Percentiles rank a stretch among this genome's conserved stretches.
These are phyloP conservation scores for Phaeomoniella chlamydospora DNA, from an alignment of 2,329 filamentous ascomycete species.

Conservation along the genomic window DNA sequence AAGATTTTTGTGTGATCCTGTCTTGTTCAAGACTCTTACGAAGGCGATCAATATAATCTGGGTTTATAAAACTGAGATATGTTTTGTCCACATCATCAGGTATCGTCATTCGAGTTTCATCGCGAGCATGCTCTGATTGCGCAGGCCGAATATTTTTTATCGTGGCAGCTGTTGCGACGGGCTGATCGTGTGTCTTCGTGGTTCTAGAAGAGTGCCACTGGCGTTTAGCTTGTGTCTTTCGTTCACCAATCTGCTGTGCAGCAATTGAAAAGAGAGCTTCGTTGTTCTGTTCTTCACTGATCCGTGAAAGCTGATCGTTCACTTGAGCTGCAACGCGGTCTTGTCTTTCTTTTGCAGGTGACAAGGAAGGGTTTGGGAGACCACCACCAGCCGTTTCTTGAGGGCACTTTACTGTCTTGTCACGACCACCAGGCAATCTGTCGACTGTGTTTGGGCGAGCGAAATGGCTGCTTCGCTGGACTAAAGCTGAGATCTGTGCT, in stretches of 20 bases:
- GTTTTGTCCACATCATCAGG: slow-evolving; percentile 19
- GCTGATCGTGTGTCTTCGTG: background rate
- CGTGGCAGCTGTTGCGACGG: background rate
- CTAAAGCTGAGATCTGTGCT: slow-evolving; percentile 9
- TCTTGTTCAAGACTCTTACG: slow-evolving; percentile 42
- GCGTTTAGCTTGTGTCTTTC: slow-evolving; percentile 21
- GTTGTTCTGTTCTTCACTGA: slow-evolving; percentile 22
- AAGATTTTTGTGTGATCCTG: slow-evolving; percentile 26
- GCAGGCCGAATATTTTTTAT: background rate
- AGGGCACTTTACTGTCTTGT: background rate
- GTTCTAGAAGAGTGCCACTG: slow-evolving; percentile 13
- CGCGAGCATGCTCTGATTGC: background rate
- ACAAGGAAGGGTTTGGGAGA: background rate
- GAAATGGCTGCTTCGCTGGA: background rate
- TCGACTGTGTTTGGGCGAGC: background rate
- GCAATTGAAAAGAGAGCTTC: slow-evolving; percentile 22
- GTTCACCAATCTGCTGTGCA: slow-evolving; percentile 8
- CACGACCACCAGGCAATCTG: background rate
- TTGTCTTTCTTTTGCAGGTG: background rate
- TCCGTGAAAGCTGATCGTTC: slow-evolving; percentile 16
- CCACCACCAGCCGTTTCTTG: too few relatives aligned
- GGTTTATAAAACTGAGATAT: slow-evolving; percentile 39
- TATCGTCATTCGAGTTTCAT: slow-evolving; percentile 14
- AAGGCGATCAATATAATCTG: slow-evolving; percentile 35
- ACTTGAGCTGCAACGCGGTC: slow-evolving; percentile 10